Percentiles rank a stretch among this genome's conserved stretches.
Evolutionary conservation across 345 rosid genomes (phyloP).

Genomic region (Erucastrum elatum): DNA sequence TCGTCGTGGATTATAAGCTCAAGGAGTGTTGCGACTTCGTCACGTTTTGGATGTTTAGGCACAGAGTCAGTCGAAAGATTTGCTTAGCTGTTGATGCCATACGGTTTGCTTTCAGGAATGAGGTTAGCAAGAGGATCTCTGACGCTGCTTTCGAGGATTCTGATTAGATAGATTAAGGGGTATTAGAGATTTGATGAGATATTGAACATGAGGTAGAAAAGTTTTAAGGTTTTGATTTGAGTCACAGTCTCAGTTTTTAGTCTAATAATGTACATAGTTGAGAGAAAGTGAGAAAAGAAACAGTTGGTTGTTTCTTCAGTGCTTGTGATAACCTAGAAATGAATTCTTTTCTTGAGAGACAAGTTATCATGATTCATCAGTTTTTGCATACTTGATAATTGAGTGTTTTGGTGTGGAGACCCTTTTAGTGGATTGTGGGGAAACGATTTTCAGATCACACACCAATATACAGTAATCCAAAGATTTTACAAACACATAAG

Average conservation of each 20-base stretch:
- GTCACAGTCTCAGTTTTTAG: not conserved
- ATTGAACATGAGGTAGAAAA: not conserved
- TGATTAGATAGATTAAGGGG: not conserved
- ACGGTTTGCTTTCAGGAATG: not conserved
- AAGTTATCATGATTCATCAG: not conserved
- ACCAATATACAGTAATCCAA: not conserved
- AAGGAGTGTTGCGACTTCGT: slow-evolving; percentile 3
- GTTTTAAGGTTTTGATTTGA: not conserved
- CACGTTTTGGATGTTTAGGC: slow-evolving; percentile 19
- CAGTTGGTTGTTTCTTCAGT: not conserved
- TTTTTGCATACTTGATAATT: not conserved
- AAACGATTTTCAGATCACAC: not conserved
- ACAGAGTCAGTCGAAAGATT: not conserved
- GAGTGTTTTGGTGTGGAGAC: not conserved
- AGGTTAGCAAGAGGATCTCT: slow-evolving; percentile 1
- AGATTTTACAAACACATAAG: not conserved
- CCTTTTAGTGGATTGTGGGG: not conserved
- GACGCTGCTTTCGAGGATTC: not conserved
- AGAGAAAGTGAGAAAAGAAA: not conserved
- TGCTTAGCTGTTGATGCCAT: not conserved
- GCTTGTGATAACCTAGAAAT: not conserved
- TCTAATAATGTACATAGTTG: not conserved
- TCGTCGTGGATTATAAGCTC: not conserved
- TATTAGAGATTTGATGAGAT: not conserved
- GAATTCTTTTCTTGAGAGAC: not conserved